These are phyloP conservation scores for Scheffersomyces parashehatae DNA, from an alignment of 1,139 yeast genomes.

Conservation along the genomic window DNA sequence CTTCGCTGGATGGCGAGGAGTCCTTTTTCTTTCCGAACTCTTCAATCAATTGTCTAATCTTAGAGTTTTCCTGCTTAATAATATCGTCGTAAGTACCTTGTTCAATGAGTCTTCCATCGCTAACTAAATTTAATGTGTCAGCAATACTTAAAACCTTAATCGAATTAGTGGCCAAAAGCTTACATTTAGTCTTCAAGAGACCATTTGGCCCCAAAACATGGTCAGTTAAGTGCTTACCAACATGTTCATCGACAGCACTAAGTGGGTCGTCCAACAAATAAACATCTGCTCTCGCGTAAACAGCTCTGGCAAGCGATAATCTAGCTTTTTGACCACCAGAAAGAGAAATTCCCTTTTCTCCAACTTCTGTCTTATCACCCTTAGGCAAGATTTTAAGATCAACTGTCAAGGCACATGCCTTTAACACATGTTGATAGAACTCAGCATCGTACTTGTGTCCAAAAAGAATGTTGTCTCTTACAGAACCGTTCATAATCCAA, in stretches of 20 bases:
- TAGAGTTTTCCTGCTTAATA: conserved; percentile 53
- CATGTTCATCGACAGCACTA: conserved; percentile 95
- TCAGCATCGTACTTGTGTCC: conserved; percentile 83
- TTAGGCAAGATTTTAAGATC: conserved; percentile 80
- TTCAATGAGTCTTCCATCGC: conserved; percentile 77
- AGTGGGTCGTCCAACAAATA: conserved; percentile 90
- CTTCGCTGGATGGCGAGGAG: conserved; percentile 13
- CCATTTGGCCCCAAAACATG: conserved; percentile 84
- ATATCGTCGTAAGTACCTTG: conserved; percentile 68
- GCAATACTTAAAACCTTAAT: conserved; percentile 84
- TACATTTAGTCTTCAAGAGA: conserved; percentile 71
- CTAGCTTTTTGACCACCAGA: conserved; percentile 99
- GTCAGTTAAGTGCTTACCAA: conserved; percentile 78
- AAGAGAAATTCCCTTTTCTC: conserved; percentile 94
- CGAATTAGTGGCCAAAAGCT: conserved; percentile 84
- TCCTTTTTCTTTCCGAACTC: conserved; percentile 68
- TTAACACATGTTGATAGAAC: conserved; percentile 75
- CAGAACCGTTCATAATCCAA: conserved; percentile 95
- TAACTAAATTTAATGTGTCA: conserved; percentile 67
- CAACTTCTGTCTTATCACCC: conserved; percentile 90
- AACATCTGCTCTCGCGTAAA: conserved; percentile 90
- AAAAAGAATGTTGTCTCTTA: conserved; percentile 84
- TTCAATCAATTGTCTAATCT: conserved; percentile 60
- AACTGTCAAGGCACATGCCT: conserved; percentile 81
- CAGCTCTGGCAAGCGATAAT: conserved; percentile 90